Evolutionary conservation across 768 basidiomycete species (phyloP), one percentile per base, ranked within the genome.

Genomic region (Daedaleopsis sinensis): DNA sequence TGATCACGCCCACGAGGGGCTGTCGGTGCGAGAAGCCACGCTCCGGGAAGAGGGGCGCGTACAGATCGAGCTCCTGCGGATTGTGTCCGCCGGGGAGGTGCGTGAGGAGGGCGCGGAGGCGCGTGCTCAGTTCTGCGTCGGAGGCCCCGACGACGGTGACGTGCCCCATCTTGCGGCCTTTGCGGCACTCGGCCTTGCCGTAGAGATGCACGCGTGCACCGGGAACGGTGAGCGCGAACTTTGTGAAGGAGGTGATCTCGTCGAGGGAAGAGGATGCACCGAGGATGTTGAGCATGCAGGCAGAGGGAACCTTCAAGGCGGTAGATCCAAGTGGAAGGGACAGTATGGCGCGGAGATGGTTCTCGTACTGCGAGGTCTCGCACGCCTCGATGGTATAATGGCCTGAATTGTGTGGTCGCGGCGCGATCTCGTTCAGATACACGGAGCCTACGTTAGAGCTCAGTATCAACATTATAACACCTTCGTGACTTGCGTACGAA

Each of bases 371-470:
- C 2, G 96, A 98, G 2, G 94, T 93, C 67, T 93, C 82, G 74
- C 95, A 98, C 0, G 96, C 95, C 77, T 98, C 97, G 70, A 98
- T 98, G 32, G 96, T 97, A 75, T 98, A 96, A 73, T 99, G 97
- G 0, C 96, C 97, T 10, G 96, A 98, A 77, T 98, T 99, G 73
- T 99, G 97, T 1, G 97, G 96, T 18, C 97, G 85, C 13, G 97
- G 97, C 0, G 97, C 97, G 62, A 99, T 96, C 77, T 99, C 97
- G 74, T 99, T 99, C 64, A 99, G 84, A 60, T 87, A 86, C 1
- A 98, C 82, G 0, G 79, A 21, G 3, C 43, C 54, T 52, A 73
- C 13, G 91, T 94, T 96, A 65, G 6, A 19, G 7, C 15, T 15
- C 4, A 27, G 49, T 51, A 53, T 38, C 61, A 27, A 48, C 21